These are phyloP conservation scores for Diaporthe citriasiana DNA, from an alignment of 2,329 filamentous ascomycete genomes.

Conservation along the genomic window DNA sequence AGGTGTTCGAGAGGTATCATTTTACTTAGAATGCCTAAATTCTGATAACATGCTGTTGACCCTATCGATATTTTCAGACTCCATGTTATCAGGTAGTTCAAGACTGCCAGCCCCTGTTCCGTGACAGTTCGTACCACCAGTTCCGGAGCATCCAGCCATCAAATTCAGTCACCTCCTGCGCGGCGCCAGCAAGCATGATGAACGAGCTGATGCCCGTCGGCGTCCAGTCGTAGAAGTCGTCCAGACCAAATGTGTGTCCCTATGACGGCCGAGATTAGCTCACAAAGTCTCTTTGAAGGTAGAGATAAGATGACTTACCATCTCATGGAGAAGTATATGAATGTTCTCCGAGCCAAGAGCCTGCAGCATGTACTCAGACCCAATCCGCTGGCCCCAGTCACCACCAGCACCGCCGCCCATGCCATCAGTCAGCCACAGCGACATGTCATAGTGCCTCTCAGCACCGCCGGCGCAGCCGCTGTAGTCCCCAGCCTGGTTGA, in stretches of 20 bases:
- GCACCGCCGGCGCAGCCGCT: slow-evolving; percentile 56
- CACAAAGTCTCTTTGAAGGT: neutral
- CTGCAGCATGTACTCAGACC: neutral
- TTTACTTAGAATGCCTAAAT: neutral
- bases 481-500: slow-evolving; percentile 59
- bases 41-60: accelerated
- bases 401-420: slow-evolving; percentile 60
- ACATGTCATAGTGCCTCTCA: slow-evolving; percentile 59
- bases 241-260: slow-evolving; percentile 2
- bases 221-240: slow-evolving; percentile 27
- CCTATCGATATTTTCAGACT: neutral
- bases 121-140: slow-evolving; percentile 54
- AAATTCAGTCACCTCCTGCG: slow-evolving; percentile 60
- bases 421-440: slow-evolving; percentile 63
- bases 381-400: slow-evolving; percentile 61
- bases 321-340: slow-evolving; percentile 10
- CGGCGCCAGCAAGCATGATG: slow-evolving; percentile 59
- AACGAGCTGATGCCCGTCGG: neutral
- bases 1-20: too few relatives aligned
- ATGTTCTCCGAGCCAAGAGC: neutral
- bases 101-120: slow-evolving; percentile 11
- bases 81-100: neutral
- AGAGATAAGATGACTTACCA: neutral
- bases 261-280: neutral
- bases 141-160: slow-evolving; percentile 64